phyloP scores from a whole-genome alignment of 805 yeast species.

The Sugiyamaella mastotermitis region DNA sequence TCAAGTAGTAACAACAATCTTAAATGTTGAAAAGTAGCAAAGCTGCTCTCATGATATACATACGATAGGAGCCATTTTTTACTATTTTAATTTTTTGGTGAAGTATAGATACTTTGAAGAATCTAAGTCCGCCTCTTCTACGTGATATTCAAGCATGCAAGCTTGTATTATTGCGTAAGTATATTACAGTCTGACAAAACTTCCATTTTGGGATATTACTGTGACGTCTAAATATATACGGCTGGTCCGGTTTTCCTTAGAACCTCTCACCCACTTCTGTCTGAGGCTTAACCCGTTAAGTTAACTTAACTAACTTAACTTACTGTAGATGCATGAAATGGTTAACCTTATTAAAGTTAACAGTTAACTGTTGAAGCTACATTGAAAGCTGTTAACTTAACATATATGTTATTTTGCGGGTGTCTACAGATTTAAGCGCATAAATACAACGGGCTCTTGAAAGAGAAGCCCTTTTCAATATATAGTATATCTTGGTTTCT shows the following conservation, averaged over 20 bases:
- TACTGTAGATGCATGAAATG: too few relatives aligned
- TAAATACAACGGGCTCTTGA: too few relatives aligned
- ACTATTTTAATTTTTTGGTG: conserved; percentile 2
- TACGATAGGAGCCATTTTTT: conserved; percentile 88
- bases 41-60: conserved; percentile 36
- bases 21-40: conserved; percentile 32
- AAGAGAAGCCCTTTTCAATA: too few relatives aligned
- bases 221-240: neutral
- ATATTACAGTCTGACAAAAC: neutral
- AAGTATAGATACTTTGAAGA: neutral
- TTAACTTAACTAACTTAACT: too few relatives aligned
- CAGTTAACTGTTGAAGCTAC: too few relatives aligned
- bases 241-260: neutral
- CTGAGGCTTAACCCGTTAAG: too few relatives aligned
- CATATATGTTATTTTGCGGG: too few relatives aligned
- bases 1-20: conserved; percentile 27
- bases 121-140: neutral
- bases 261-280: too few relatives aligned
- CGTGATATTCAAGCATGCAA: neutral
- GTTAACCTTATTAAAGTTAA: too few relatives aligned
- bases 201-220: neutral
- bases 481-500: too few relatives aligned
- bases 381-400: too few relatives aligned
- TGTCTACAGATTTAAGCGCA: too few relatives aligned
- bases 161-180: neutral